phyloP scores from a whole-genome alignment of 495 filamentous ascomycete species.

The Cetradonia linearis region DNA sequence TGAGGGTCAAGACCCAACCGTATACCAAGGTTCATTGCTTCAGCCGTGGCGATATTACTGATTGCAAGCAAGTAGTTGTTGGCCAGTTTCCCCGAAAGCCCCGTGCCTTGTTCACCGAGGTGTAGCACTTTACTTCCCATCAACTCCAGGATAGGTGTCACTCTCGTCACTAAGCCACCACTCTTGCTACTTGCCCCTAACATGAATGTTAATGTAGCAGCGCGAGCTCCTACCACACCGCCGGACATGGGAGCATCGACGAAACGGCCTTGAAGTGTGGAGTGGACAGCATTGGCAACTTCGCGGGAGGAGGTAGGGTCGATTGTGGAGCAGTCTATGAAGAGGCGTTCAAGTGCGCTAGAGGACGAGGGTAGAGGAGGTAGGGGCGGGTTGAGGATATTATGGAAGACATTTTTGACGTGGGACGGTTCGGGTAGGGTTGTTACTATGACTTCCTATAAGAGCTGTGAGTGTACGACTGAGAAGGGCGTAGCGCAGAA shows the following conservation, averaged over 20 bases:
- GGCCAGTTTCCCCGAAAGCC: conserved; percentile 65
- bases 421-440: conserved; percentile 73
- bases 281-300: conserved; percentile 43
- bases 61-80: conserved; percentile 80
- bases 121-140: conserved; percentile 69
- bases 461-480: conserved; percentile 1
- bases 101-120: conserved; percentile 61
- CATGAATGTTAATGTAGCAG: conserved; percentile 72
- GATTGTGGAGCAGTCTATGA: conserved; percentile 76
- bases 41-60: conserved; percentile 71
- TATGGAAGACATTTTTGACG: conserved; percentile 60
- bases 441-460: conserved; percentile 64
- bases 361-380: conserved; percentile 14
- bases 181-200: conserved; percentile 44
- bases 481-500: background rate
- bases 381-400: conserved; percentile 41
- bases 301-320: conserved; percentile 62
- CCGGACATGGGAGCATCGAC: conserved; percentile 69
- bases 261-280: conserved; percentile 40
- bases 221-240: conserved; percentile 58
- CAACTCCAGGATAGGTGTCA: conserved; percentile 49
- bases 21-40: conserved; percentile 77
- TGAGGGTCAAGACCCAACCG: conserved; percentile 63
- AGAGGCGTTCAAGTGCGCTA: conserved; percentile 36
- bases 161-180: conserved; percentile 39